Evolutionary conservation across 2,329 filamentous ascomycete genomes (phyloP), one percentile per base, ranked within the genome.

Genomic region (Epicoccum nigrum): DNA sequence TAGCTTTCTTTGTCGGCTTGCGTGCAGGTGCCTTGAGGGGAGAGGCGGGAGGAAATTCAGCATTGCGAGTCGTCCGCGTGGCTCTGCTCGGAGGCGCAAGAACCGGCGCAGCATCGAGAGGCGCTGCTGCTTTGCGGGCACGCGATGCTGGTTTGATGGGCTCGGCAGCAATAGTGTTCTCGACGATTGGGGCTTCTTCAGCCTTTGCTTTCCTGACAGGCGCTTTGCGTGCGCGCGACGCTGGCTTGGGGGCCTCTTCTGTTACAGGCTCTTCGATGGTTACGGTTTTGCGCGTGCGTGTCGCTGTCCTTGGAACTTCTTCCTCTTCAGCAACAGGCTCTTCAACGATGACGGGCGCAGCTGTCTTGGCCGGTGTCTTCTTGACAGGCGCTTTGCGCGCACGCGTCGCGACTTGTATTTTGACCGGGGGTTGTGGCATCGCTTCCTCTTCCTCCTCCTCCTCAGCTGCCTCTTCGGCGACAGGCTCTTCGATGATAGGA

Each of bases 11-110:
- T 11, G 51, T 45, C 8, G 57, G 60, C 47, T 67, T 69, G 38
- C 65, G 63, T 8, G 67, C 63, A 15, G 63, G 63, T 21, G 57
- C 51, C 45, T 63, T 65, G 37, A 63, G 55, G 2, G 65, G 65
- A n/a, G 65, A 68, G 7, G 62, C 57, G 40, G 59, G 54, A 34
- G 58, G 40, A 4, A 53, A 40, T 16, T 45, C 47, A 15, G 58
- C 54, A 30, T 45, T 58, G 54, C 58, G 58, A 45, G 60, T 63
- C 9, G 54, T 63, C 30, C 65, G 62, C 30, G 60, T 64, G 17
- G 60, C 48, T 38, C 60, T 60, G 31, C 49, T 51, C 8, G 58
- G 45, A 37, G 49, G 33, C 13, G 30, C 34, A 28, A 55, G 50
- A 16, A 48, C 49, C 16, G 56, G 55, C 35, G 51, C 49, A 23